These are phyloP conservation scores for Colletotrichum sublineola DNA, from an alignment of 2,329 filamentous ascomycete genomes.

Conservation along the genomic window DNA sequence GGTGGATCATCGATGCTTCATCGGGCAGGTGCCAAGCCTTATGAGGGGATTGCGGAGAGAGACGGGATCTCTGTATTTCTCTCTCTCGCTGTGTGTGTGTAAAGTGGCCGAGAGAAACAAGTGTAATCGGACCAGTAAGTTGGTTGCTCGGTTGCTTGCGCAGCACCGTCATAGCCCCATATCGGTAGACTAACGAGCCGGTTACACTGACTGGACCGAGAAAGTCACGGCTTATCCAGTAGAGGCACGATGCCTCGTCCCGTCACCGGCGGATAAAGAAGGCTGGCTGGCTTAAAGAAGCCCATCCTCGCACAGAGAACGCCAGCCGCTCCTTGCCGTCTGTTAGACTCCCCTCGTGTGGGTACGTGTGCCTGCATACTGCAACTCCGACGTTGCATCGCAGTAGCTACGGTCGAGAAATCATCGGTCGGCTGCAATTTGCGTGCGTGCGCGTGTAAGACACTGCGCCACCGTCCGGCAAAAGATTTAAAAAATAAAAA, in stretches of 20 bases:
- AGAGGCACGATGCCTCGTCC: not conserved
- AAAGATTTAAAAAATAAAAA: not conserved
- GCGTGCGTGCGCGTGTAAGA: not conserved
- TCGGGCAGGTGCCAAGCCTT: conserved; percentile 41
- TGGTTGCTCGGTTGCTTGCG: not conserved
- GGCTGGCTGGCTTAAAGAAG: not conserved
- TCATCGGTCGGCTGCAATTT: not conserved
- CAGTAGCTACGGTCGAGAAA: not conserved
- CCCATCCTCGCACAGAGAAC: not conserved
- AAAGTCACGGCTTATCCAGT: conserved; percentile 7
- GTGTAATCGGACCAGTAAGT: conserved; percentile 5
- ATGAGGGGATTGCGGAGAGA: conserved; percentile 24
- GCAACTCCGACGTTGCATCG: conserved; percentile 14
- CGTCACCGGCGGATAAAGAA: not conserved
- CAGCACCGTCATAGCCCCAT: not conserved
- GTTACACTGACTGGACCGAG: not conserved
- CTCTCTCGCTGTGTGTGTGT: no score
- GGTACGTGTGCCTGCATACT: conserved; percentile 24
- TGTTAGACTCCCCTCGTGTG: not conserved
- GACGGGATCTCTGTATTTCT: no score
- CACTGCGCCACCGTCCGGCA: conserved; percentile 4
- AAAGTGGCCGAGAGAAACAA: conserved; percentile 25
- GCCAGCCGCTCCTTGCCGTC: no score
- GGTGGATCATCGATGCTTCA: conserved; percentile 37
- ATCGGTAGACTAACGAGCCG: not conserved